phyloP scores from a whole-genome alignment of 192 early-diverging fungal species.

The Gryganskiella cystojenkinii region DNA sequence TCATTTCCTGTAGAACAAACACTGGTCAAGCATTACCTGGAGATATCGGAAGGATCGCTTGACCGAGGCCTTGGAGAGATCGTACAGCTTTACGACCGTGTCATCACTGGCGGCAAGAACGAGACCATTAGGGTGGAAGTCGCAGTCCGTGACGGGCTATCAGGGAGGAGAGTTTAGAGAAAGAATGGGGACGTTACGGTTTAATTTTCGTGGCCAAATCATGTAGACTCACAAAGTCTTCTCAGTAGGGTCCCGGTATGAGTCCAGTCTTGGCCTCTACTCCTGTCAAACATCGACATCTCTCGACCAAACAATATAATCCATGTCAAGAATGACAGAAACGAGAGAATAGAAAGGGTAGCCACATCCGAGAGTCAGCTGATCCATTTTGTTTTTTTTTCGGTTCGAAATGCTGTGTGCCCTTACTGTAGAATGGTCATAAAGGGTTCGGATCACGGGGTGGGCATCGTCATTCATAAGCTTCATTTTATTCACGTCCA shows the following conservation, averaged over 20 bases:
- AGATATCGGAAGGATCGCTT: conserved; percentile 89
- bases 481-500: conserved; percentile 88
- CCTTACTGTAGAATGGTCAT: conserved; percentile 80
- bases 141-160: conserved; percentile 81
- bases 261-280: neutral
- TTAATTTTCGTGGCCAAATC: neutral
- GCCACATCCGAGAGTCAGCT: no score
- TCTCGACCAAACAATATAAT: no score
- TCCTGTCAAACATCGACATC: no score
- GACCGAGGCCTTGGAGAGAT: conserved; percentile 82
- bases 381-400: neutral
- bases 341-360: no score
- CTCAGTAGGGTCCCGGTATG: neutral
- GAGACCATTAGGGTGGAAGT: conserved; percentile 93
- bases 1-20: no score
- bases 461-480: conserved; percentile 78
- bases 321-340: no score
- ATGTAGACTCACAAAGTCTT: neutral
- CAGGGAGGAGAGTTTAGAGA: neutral
- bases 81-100: conserved; percentile 88
- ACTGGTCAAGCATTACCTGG: conserved; percentile 55
- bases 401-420: neutral
- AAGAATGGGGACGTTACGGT: neutral
- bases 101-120: conserved; percentile 92
- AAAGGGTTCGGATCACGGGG: conserved; percentile 90